phyloP scores from a whole-genome alignment of 2,329 filamentous ascomycete genomes.

The Cordyceps cateniannulata region DNA sequence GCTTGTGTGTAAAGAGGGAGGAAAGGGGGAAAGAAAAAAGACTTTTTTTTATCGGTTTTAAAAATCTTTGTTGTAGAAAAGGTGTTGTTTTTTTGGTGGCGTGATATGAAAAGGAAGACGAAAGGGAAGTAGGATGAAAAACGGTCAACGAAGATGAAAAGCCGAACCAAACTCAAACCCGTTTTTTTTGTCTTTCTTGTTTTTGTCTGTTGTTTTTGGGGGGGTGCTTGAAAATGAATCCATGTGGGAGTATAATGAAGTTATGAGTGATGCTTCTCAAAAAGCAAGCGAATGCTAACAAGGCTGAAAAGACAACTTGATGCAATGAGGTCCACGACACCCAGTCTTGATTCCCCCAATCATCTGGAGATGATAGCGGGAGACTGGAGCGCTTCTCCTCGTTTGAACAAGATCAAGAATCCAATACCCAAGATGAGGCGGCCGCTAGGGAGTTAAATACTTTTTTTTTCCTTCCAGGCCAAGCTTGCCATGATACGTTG shows the following conservation, averaged over 20 bases:
- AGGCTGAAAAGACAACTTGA: background rate
- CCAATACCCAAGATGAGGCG: background rate
- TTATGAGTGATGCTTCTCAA: background rate
- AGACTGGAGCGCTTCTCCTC: constrained; percentile 4
- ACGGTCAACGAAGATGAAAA: background rate
- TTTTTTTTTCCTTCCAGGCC: background rate
- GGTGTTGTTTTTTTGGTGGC: background rate
- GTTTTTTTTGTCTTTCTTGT: background rate
- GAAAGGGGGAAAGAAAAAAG: background rate
- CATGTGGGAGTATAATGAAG: background rate
- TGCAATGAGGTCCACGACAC: background rate
- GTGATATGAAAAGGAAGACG: background rate
- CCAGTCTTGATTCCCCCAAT: background rate
- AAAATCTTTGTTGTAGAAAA: background rate
- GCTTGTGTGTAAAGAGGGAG: background rate
- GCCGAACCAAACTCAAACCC: background rate
- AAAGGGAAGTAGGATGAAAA: background rate
- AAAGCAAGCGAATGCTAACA: background rate
- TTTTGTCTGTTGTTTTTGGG: background rate
- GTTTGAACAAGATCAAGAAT: background rate
- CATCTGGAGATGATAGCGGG: background rate
- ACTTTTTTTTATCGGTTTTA: constrained; percentile 1
- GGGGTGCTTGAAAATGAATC: background rate
- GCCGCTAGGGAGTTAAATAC: constrained; percentile 1
- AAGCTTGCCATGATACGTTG: no score